These are phyloP conservation scores for Naganishia antarctica DNA, from an alignment of 768 basidiomycete genomes.

Conservation along the genomic window DNA sequence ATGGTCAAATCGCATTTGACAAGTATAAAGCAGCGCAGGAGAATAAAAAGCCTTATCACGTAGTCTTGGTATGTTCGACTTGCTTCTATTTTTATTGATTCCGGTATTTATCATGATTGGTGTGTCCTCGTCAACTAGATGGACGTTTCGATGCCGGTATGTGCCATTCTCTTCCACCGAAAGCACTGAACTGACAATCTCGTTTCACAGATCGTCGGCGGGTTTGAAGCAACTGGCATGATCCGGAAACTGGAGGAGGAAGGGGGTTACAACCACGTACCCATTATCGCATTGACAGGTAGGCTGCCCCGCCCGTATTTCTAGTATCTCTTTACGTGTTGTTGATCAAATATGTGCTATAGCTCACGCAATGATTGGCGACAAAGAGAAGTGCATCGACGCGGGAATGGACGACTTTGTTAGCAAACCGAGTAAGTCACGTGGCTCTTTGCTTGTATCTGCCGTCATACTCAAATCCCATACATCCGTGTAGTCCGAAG, in stretches of 20 bases:
- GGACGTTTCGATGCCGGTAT: constrained; percentile 69
- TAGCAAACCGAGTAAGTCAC: constrained; percentile 15
- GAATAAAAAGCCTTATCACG: constrained; percentile 73
- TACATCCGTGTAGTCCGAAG: constrained; percentile 28
- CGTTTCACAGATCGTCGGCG: constrained; percentile 91
- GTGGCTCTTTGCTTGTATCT: not conserved
- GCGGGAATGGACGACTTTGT: constrained; percentile 39
- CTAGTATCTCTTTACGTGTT: not conserved
- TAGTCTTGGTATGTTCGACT: constrained; percentile 68
- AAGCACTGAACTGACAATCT: not conserved
- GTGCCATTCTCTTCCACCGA: constrained; percentile 8
- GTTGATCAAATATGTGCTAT: not conserved
- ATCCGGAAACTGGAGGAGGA: constrained; percentile 79
- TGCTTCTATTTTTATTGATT: not conserved
- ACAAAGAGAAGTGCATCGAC: constrained; percentile 48
- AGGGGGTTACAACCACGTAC: constrained; percentile 65
- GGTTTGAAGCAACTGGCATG: constrained; percentile 92
- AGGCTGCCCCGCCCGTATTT: not conserved
- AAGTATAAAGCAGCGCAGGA: constrained; percentile 52
- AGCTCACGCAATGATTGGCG: constrained; percentile 36
- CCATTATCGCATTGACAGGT: constrained; percentile 85
- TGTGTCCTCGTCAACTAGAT: constrained; percentile 56
- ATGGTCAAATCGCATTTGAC: constrained; percentile 88
- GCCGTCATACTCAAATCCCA: too few species aligned
- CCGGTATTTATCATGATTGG: not conserved